phyloP scores from a whole-genome alignment of 768 basidiomycete species.

The Suillus cothurnatus region DNA sequence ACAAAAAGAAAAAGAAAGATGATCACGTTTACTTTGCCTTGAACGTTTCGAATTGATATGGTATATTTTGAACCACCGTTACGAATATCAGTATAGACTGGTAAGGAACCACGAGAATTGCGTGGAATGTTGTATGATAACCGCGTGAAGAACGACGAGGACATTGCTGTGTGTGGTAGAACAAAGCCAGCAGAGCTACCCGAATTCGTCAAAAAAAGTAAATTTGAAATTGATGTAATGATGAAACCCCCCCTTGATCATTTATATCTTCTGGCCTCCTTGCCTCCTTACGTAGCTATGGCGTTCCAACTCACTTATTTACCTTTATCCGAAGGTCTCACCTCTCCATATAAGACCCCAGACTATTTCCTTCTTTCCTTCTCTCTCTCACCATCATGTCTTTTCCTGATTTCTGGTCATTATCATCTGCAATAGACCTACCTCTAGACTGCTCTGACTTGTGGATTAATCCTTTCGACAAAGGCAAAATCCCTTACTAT shows the following conservation, averaged over 20 bases:
- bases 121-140: slow-evolving; percentile 60
- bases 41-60: slow-evolving; percentile 65
- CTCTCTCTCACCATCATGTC: slow-evolving; percentile 1
- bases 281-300: too few species aligned
- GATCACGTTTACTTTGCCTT: slow-evolving; percentile 62
- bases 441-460: too few species aligned
- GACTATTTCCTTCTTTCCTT: not conserved
- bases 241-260: not conserved
- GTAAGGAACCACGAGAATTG: slow-evolving; percentile 66
- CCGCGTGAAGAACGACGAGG: too few species aligned
- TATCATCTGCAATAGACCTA: too few species aligned
- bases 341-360: not conserved
- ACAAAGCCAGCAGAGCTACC: too few species aligned
- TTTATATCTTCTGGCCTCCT: too few species aligned
- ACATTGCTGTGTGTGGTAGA: too few species aligned
- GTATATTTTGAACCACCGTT: slow-evolving; percentile 63
- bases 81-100: slow-evolving; percentile 76
- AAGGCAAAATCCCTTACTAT: not conserved
- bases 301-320: too few species aligned
- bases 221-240: not conserved
- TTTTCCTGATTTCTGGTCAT: too few species aligned
- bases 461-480: not conserved
- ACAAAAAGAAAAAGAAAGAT: slow-evolving; percentile 4
- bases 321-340: not conserved
- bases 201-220: too few species aligned